Evolutionary conservation across 129 eudicot genomes (phyloP), one percentile per base, ranked within the genome.

Genomic region (Gnaphalium uliginosum): DNA sequence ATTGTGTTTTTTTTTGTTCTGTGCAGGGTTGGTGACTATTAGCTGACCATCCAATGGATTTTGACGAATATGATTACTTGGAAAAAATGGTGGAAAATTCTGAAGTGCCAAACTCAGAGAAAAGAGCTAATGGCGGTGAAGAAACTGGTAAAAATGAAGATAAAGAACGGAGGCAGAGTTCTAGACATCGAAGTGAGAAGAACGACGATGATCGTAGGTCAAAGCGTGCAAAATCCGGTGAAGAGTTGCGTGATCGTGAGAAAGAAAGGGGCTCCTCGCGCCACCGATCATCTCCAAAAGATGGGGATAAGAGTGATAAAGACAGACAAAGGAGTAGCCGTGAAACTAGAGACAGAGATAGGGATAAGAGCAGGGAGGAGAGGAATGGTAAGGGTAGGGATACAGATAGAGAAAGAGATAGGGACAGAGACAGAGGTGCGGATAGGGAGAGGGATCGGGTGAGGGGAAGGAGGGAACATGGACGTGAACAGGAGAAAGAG

Each of bases 51-150:
- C 27, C 53, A 23, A 92, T 92, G 97, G 97, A 89, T 87, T 92
- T 92, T 70, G 96, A 92, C 14, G 97, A 92, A 85, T 89, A 89
- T 73, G 96, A 91, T 58, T 91, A 91, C 80, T 72, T 92, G 73
- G 97, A 92, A 82, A 89, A 87, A 26, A 76, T 80, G 60, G 96
- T 92, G 46, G 97, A 92, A 76, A 84, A 87, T 81, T 63, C 85
- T 0, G 93, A 89, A 37, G 76, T 76, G 64, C 81, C 79, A 58
- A 83, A 81, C 51, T 50, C 61, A 54, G 88, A 85, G 74, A 83
- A 82, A 67, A 85, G 70, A 80, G 72, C 63, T 46, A 85, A 85
- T 76, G 93, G 88, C 7, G 80, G 82, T 65, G 97, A 84, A 62
- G 86, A 77, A 77, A 70, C 33, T 46, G 73, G 60, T 58, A 86